Conservation (phyloP, 305 asterid species). For the Rubia peregrina region DNA sequence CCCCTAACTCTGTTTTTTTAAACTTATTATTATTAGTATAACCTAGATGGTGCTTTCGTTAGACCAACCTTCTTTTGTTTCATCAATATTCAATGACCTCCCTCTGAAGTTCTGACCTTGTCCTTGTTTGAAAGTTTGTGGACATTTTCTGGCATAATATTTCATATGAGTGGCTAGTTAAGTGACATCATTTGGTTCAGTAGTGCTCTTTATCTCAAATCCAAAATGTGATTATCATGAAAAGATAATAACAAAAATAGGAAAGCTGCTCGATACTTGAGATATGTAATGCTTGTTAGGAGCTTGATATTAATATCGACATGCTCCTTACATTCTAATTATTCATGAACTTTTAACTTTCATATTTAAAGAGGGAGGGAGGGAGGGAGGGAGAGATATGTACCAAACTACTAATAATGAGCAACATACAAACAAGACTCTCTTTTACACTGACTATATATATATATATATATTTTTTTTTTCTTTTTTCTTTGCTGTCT, state of each 20-base stretch:
- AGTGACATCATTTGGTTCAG: background rate
- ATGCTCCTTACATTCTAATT: background rate
- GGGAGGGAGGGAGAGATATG: background rate
- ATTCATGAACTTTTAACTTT: background rate
- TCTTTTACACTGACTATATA: conserved; percentile 2
- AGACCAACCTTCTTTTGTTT: conserved; percentile 2
- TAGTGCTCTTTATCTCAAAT: background rate
- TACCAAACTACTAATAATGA: background rate
- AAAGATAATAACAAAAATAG: background rate
- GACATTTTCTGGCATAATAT: background rate
- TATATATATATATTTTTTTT: too few relatives aligned
- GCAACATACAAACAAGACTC: background rate
- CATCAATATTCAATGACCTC: background rate
- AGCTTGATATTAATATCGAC: background rate
- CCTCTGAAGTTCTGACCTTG: background rate
- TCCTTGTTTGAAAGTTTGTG: background rate
- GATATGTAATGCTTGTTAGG: background rate
- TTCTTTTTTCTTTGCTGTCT: background rate
- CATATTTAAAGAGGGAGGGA: background rate
- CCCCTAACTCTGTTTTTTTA: background rate
- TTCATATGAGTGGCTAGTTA: background rate
- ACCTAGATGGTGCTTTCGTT: background rate
- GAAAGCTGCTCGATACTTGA: background rate
- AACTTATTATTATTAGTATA: background rate
- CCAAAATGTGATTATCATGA: background rate